phyloP scores from a whole-genome alignment of 2,329 filamentous ascomycete genomes.

The Fusarium circinatum region DNA sequence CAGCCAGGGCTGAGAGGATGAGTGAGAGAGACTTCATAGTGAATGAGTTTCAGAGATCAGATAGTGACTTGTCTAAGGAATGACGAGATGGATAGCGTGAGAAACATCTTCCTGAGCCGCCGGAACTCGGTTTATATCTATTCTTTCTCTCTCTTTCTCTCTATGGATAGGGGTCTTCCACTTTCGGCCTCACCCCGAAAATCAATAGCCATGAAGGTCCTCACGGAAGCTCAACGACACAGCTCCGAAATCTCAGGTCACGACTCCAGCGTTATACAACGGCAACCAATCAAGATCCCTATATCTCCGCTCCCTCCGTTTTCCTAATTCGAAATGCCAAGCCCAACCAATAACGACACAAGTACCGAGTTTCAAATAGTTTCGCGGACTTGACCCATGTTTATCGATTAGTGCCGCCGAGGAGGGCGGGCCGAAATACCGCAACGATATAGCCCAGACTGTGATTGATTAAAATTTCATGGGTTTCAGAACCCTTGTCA shows the following conservation, averaged over 20 bases:
- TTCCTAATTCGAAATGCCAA: constrained; percentile 4
- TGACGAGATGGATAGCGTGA: not conserved
- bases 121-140: constrained; percentile 21
- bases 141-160: not conserved
- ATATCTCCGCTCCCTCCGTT: constrained; percentile 19
- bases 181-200: constrained; percentile 3
- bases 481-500: constrained; percentile 15
- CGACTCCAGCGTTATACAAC: not conserved
- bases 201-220: not conserved
- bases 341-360: not conserved
- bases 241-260: not conserved
- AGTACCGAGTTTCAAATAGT: constrained; percentile 14
- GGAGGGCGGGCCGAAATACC: constrained; percentile 10
- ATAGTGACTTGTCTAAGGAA: not conserved
- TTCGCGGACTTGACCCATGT: not conserved
- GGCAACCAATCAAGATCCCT: constrained; percentile 16
- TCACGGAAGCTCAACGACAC: not conserved
- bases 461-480: not conserved
- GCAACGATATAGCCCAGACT: not conserved
- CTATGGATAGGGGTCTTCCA: constrained; percentile 1
- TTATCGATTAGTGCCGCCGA: not conserved
- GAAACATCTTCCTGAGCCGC: not conserved
- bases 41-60: not conserved
- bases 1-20: constrained; percentile 12
- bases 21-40: constrained; percentile 18